These are phyloP conservation scores for Entoloma clypeatum DNA, from an alignment of 1,284 basidiomycete genomes.

Conservation along the genomic window DNA sequence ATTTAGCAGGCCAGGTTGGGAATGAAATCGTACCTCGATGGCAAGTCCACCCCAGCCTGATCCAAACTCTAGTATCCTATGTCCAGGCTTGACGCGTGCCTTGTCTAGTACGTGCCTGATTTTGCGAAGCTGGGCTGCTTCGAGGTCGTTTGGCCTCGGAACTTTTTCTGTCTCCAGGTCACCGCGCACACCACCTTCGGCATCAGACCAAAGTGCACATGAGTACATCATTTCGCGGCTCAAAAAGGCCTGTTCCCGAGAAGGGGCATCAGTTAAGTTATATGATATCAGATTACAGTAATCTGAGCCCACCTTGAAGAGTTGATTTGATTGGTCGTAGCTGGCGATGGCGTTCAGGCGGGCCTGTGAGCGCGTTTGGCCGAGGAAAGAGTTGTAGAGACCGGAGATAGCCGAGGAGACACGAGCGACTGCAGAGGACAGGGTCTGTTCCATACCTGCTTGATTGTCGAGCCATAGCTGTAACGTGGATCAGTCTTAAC, in stretches of 20 bases:
- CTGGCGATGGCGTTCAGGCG: slow-evolving; percentile 84
- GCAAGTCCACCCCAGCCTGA: slow-evolving; percentile 90
- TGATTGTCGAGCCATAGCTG: slow-evolving; percentile 86
- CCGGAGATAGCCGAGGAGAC: slow-evolving; percentile 66
- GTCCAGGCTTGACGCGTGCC: slow-evolving; percentile 72
- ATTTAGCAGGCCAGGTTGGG: not conserved
- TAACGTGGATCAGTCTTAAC: slow-evolving; percentile 25
- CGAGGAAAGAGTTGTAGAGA: slow-evolving; percentile 76
- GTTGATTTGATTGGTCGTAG: slow-evolving; percentile 84
- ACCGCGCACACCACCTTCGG: slow-evolving; percentile 68
- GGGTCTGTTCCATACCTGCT: slow-evolving; percentile 55
- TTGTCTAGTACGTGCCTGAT: slow-evolving; percentile 74
- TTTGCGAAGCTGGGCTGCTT: slow-evolving; percentile 80
- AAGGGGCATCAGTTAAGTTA: slow-evolving; percentile 16
- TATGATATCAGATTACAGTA: not conserved
- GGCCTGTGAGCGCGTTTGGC: slow-evolving; percentile 74
- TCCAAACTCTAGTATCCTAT: slow-evolving; percentile 88
- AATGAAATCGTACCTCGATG: slow-evolving; percentile 54
- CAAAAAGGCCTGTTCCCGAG: slow-evolving; percentile 63
- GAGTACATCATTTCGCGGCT: slow-evolving; percentile 93
- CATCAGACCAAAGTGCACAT: slow-evolving; percentile 74
- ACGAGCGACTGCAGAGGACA: slow-evolving; percentile 64
- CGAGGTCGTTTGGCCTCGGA: slow-evolving; percentile 61
- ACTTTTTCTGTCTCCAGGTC: slow-evolving; percentile 46
- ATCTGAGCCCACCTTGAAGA: slow-evolving; percentile 56